Conservation (phyloP, 1,139 yeast species). For the Debaryomycetaceae sp. region DNA sequence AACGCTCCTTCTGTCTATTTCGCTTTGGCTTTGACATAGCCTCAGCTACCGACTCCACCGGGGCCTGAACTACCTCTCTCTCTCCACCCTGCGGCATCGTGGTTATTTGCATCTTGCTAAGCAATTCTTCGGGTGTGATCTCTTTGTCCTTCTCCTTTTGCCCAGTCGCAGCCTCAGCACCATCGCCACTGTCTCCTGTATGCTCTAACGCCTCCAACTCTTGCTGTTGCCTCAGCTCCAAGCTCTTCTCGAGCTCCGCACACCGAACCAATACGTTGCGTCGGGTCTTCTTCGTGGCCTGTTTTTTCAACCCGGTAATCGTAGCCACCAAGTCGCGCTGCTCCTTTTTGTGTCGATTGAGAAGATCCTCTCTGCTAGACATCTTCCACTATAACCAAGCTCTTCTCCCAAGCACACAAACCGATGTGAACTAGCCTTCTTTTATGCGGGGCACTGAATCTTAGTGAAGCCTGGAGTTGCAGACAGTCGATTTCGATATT, state of each 20-base stretch:
- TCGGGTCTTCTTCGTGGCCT: constrained; percentile 76
- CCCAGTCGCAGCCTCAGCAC: constrained; percentile 16
- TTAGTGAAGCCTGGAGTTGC: too few relatives aligned
- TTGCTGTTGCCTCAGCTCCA: constrained; percentile 49
- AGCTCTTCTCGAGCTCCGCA: constrained; percentile 51
- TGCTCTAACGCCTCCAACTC: constrained; percentile 37
- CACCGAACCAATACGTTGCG: constrained; percentile 56
- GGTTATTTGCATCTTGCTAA: constrained; percentile 50
- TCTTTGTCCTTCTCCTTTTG: constrained; percentile 38
- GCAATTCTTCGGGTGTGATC: constrained; percentile 59
- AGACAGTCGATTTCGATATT: too few relatives aligned
- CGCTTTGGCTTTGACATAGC: constrained; percentile 39
- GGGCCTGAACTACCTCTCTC: constrained; percentile 5
- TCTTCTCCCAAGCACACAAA: constrained; percentile 1
- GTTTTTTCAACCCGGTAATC: constrained; percentile 74
- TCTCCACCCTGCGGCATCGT: constrained; percentile 9
- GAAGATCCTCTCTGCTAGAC: constrained; percentile 42
- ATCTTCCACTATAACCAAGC: background rate
- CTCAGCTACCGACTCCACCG: constrained; percentile 6
- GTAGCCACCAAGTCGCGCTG: constrained; percentile 60
- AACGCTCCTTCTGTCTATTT: constrained; percentile 80
- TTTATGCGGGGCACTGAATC: background rate
- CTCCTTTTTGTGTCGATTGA: constrained; percentile 68
- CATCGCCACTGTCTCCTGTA: constrained; percentile 4
- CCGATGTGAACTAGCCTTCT: background rate